Evolutionary conservation across 2,329 filamentous ascomycete genomes (phyloP).

Genomic region (Hortaea sp.): DNA sequence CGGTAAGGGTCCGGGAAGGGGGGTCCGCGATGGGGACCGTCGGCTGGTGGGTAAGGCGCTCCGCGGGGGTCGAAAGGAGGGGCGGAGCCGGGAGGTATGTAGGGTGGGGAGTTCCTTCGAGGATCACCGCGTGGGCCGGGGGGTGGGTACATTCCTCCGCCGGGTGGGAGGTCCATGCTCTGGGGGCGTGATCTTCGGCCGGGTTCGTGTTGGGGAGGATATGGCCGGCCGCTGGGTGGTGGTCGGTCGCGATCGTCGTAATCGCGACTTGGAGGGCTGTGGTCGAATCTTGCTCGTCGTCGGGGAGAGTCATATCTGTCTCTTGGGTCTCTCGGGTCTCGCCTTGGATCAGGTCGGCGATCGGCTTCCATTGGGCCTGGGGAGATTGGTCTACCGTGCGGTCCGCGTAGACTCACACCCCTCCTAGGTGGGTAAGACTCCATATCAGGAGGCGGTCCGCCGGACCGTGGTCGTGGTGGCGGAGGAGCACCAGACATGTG

Average conservation of each 20-base stretch:
- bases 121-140: not conserved
- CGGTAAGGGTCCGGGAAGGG: not conserved
- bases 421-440: constrained; percentile 1
- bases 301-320: constrained; percentile 3
- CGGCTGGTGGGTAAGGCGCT: not conserved
- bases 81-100: not conserved
- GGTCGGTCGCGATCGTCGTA: constrained; percentile 2
- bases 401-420: constrained; percentile 1
- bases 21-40: not conserved
- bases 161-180: not conserved
- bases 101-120: not conserved
- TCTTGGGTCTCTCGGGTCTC: not conserved
- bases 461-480: not conserved
- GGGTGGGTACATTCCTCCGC: not conserved
- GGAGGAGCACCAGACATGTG: not conserved
- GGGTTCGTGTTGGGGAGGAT: not conserved
- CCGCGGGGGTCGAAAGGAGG: not conserved
- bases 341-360: not conserved
- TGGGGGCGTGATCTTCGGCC: not conserved
- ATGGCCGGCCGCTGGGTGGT: not conserved
- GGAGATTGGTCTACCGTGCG: constrained; percentile 2
- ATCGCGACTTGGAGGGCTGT: constrained; percentile 5
- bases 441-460: too few species aligned
- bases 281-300: constrained; percentile 7
- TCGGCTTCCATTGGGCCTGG: constrained; percentile 3